Base-by-base conservation (phyloP, 495 filamentous ascomycete species). In the Rusavskia elegans region DNA sequence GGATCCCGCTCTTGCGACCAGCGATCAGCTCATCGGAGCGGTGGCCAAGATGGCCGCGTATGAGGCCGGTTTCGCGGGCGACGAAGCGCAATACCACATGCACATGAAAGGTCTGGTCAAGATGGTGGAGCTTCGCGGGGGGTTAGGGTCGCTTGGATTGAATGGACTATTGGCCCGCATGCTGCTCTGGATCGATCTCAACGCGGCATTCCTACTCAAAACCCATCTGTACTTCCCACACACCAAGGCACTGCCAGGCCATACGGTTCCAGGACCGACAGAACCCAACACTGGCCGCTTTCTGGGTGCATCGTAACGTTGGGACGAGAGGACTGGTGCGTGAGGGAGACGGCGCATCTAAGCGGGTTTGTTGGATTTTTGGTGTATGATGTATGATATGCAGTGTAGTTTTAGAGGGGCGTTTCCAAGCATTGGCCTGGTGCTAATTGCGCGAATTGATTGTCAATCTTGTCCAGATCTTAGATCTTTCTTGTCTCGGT, bases 11-110 rank as follows among this genome's bases (percentile, higher is more conserved):
- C 56, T 51, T 5, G 30, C 51, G 5, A 48, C 46, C 11, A 21
- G 25, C 17, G 68, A 71, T 50, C 63, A 65, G 9, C 36, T 72
- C 21, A 62, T 72, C 32, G 68, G 66, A 20, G 68, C 70, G 2
- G 67, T 72, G n/a, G 68, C 66, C 17, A 74, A 74, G 46, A 68
- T 74, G 69, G 71, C 68, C 8, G 67, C 62, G 49, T 74, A 71
- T 48, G 71, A 74, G 50, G 68, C 70, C 32, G 69, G 70, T 60
- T 71, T 68, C 57, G 69, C 68, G 2, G 55, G 49, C 35, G 50
- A 62, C n/a, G 53, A 63, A 1, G 32, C 29, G 16, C 56, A 54
- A 30, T 72, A 65, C 45, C 44, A 58, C 14, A 63, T 68, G 13
- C 69, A 73, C 53, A 73, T 71, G 70, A 58, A 57, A 20, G 68